Evolutionary conservation across 805 yeast species (phyloP).

Genomic region (Candida vartiovaarae): DNA sequence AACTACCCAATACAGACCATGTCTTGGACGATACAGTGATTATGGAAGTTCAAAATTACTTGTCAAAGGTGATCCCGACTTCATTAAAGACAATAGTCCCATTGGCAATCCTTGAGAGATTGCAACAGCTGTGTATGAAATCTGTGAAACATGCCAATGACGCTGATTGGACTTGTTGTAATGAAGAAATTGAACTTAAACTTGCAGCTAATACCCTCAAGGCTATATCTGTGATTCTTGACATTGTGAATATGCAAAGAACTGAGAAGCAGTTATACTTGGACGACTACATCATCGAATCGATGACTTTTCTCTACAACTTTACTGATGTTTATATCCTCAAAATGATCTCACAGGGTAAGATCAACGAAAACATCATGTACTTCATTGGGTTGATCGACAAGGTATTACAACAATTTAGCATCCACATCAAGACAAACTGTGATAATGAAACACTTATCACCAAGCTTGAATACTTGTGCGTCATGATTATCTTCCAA

Average conservation of each 20-base stretch:
- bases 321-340: constrained; percentile 27
- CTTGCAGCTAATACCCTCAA: constrained; percentile 9
- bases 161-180: constrained; percentile 14
- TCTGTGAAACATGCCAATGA: constrained; percentile 22
- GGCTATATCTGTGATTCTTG: constrained; percentile 28
- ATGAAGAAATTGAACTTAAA: background rate
- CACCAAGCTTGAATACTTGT: constrained; percentile 53
- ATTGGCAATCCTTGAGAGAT: constrained; percentile 24
- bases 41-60: constrained; percentile 14
- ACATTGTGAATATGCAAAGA: constrained; percentile 33
- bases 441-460: constrained; percentile 42
- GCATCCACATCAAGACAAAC: constrained; percentile 12
- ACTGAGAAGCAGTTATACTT: constrained; percentile 38
- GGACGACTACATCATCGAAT: constrained; percentile 36
- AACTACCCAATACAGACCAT: constrained; percentile 16
- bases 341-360: constrained; percentile 5
- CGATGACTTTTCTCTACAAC: constrained; percentile 33
- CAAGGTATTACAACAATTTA: constrained; percentile 13
- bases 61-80: constrained; percentile 16
- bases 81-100: constrained; percentile 11
- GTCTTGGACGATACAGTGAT: constrained; percentile 17
- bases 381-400: constrained; percentile 1
- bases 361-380: background rate
- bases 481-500: constrained; percentile 34
- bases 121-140: constrained; percentile 26